Percentiles rank a stretch among this genome's conserved stretches.
Conservation (phyloP, 2,329 filamentous ascomycete species). For the Verticillium isaacii region DNA sequence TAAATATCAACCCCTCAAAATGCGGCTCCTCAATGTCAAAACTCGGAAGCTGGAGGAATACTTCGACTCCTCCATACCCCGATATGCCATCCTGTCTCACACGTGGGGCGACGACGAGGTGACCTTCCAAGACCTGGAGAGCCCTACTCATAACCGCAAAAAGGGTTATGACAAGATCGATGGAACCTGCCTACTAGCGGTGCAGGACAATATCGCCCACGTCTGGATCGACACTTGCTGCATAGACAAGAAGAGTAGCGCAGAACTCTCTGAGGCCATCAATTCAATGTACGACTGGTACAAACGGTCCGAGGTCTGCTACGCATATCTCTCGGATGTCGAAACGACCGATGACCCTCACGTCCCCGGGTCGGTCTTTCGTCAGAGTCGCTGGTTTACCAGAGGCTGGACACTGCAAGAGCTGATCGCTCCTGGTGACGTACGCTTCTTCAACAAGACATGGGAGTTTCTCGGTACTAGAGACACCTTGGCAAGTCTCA, state of each 20-base stretch:
- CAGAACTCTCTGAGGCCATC: conserved; percentile 10
- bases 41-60: conserved; percentile 16
- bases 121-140: conserved; percentile 18
- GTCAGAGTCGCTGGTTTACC: conserved; percentile 15
- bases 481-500: conserved; percentile 6
- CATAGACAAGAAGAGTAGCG: conserved; percentile 11
- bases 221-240: conserved; percentile 13
- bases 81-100: conserved; percentile 30
- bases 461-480: conserved; percentile 11
- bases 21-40: conserved; percentile 21
- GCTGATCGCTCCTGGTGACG: conserved; percentile 15
- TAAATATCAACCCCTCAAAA: conserved; percentile 1
- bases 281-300: conserved; percentile 14
- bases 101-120: conserved; percentile 27
- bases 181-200: conserved; percentile 12
- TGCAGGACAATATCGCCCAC: not conserved
- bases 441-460: conserved; percentile 15
- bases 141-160: not conserved
- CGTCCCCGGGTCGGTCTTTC: not conserved
- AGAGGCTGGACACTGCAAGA: conserved; percentile 20
- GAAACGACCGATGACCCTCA: not conserved
- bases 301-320: conserved; percentile 5
- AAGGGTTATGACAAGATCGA: conserved; percentile 19
- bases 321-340: conserved; percentile 9
- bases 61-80: conserved; percentile 9